Evolutionary conservation across 805 yeast species (phyloP), one percentile per base, ranked within the genome.

Genomic region (Debaryomyces castellii): DNA sequence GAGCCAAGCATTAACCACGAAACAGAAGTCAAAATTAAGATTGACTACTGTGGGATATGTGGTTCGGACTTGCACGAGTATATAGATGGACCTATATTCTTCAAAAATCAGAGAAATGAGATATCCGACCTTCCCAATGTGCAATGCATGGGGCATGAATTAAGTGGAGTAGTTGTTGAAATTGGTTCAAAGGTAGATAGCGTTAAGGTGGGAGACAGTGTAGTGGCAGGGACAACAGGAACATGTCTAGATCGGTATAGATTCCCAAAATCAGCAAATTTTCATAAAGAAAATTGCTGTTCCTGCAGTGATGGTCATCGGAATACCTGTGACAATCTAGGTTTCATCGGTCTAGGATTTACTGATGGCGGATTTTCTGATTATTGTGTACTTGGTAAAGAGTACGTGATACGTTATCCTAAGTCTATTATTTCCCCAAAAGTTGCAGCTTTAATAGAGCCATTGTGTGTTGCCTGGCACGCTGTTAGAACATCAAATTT

Each of bases 181-280:
- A 69, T 85, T 28, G 96, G 94, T 40, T 49, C 71, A 11, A 69
- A 74, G 28, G 81, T 86, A 49, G 60, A 63, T 3, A 71, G 47
- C 39, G 76, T 66, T 66, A 74, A 71, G 54, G 61, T 83, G 20
- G 96, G 96, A 45, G 86, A 89, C 55, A 76, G 76, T 38, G 88
- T 84, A 22, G 83, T 78, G 18, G 76, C 82, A 18, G 87, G 83
- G 53, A 82, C 86, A 6, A 72, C 82, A 1, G 80, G 81, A 27
- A 80, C 80, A 33, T 84, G 87, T 60, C 58, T 58, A 23, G 84
- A 80, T 55, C 62, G 71, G 34, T 51, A 57, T 38, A 60, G 78
- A 38, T 75, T 69, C 62, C 66, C 66, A 8, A 55, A 66, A 8
- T 44, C 71, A 1, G 60, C 67, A 5, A 52, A 62, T 36, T 50